A percentile compares a stretch with the other conserved stretches of the same genome.
Evolutionary conservation across 2,329 filamentous ascomycete species (phyloP).

Genomic region (Colletotrichum chrysophilum): DNA sequence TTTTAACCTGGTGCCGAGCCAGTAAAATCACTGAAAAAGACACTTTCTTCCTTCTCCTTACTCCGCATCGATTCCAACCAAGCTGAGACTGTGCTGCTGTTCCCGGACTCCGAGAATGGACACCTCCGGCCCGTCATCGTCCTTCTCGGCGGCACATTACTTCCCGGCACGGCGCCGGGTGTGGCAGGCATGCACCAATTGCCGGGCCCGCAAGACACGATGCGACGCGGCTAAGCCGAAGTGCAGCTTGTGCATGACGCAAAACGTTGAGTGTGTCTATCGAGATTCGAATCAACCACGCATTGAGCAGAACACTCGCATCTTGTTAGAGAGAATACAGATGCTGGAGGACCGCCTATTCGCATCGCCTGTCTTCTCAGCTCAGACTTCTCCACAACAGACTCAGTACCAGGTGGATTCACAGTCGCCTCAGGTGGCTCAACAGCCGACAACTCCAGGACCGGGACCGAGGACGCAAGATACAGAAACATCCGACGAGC

Average conservation of each 20-base stretch:
- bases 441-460: neutral
- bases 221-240: slow-evolving; percentile 33
- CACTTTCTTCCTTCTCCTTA: neutral
- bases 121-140: neutral
- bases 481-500: neutral
- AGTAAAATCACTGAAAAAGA: neutral
- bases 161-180: slow-evolving; percentile 22
- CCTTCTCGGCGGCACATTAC: slow-evolving; percentile 15
- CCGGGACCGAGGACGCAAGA: neutral
- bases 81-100: neutral
- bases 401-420: neutral
- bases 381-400: neutral
- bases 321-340: slow-evolving; percentile 33
- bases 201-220: slow-evolving; percentile 33
- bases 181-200: slow-evolving; percentile 32
- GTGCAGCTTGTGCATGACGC: slow-evolving; percentile 30
- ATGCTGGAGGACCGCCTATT: slow-evolving; percentile 30
- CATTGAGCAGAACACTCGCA: slow-evolving; percentile 32
- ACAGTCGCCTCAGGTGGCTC: neutral
- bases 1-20: neutral
- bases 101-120: neutral
- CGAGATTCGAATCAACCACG: slow-evolving; percentile 30
- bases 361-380: slow-evolving; percentile 11
- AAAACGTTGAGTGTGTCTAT: slow-evolving; percentile 33
- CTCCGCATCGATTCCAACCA: neutral